Evolutionary conservation across 768 basidiomycete species (phyloP).

Genomic region (Udeniomyces megalosporus): DNA sequence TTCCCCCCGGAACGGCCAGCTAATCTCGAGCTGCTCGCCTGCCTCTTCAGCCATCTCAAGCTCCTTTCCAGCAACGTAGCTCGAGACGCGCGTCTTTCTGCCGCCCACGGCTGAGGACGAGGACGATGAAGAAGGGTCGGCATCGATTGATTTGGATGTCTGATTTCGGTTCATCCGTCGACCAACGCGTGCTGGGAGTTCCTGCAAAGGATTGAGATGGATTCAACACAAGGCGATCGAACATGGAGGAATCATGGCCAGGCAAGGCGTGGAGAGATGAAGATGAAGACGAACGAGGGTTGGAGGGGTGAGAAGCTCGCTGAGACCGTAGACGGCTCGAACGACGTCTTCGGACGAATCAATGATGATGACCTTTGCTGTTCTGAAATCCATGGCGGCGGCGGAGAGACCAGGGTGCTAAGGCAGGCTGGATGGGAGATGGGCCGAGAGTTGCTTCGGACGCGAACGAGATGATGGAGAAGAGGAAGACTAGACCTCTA

Average conservation of each 20-base stretch:
- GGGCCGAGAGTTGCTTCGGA: neutral
- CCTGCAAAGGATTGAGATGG: constrained; percentile 34
- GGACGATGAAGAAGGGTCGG: constrained; percentile 3
- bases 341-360: constrained; percentile 57
- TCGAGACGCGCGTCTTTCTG: constrained; percentile 1
- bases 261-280: neutral
- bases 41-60: constrained; percentile 63
- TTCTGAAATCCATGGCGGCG: constrained; percentile 43
- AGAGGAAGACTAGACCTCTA: no score
- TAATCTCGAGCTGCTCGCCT: constrained; percentile 55
- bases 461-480: no score
- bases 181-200: constrained; percentile 65
- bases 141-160: constrained; percentile 6
- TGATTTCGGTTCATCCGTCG: constrained; percentile 34
- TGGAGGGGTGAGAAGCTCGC: constrained; percentile 64
- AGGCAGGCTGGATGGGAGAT: neutral
- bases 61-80: constrained; percentile 60
- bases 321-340: constrained; percentile 60
- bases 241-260: neutral
- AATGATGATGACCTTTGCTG: constrained; percentile 62
- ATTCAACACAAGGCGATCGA: no score
- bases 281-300: constrained; percentile 44
- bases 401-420: neutral
- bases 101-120: neutral
- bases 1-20: constrained; percentile 67